Evolutionary conservation across 495 filamentous ascomycete genomes (phyloP).

Genomic region (Beverwykella pulmonaria): DNA sequence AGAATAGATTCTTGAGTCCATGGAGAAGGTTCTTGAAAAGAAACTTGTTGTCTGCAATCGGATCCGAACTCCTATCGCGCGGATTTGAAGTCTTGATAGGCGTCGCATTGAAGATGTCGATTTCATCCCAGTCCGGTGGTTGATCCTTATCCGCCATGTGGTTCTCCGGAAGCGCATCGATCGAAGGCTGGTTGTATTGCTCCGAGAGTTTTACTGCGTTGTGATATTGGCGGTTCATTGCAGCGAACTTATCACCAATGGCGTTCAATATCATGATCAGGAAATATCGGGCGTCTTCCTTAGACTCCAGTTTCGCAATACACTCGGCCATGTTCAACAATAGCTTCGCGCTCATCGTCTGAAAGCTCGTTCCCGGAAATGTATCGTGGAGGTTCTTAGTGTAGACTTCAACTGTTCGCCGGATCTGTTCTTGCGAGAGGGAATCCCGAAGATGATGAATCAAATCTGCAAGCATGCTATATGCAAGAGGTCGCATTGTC

Average conservation of each 20-base stretch:
- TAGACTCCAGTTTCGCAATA: constrained; percentile 88
- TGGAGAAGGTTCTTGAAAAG: constrained; percentile 98
- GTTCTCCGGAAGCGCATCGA: constrained; percentile 72
- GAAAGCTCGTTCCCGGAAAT: constrained; percentile 96
- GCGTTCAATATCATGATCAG: constrained; percentile 96
- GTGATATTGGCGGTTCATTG: constrained; percentile 93
- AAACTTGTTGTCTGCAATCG: constrained; percentile 97
- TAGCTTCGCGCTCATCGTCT: constrained; percentile 99
- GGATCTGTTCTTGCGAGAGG: constrained; percentile 82
- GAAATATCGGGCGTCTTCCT: constrained; percentile 91
- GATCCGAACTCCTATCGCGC: constrained; percentile 85
- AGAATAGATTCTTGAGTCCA: constrained; percentile 94
- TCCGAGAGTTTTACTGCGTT: constrained; percentile 92
- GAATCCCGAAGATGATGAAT: constrained; percentile 95
- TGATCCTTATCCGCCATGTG: constrained; percentile 79
- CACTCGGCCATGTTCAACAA: constrained; percentile 96
- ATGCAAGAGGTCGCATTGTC: constrained; percentile 91
- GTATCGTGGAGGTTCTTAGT: constrained; percentile 94
- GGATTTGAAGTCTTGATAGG: constrained; percentile 96
- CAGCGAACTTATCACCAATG: constrained; percentile 95
- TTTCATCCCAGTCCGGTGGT: constrained; percentile 92
- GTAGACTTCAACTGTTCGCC: constrained; percentile 93
- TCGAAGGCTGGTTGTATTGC: constrained; percentile 63
- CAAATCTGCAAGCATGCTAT: constrained; percentile 97
- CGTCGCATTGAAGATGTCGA: constrained; percentile 93